These are phyloP conservation scores for Wickerhamomyces canadensis DNA, from an alignment of 805 yeast genomes.

Conservation along the genomic window DNA sequence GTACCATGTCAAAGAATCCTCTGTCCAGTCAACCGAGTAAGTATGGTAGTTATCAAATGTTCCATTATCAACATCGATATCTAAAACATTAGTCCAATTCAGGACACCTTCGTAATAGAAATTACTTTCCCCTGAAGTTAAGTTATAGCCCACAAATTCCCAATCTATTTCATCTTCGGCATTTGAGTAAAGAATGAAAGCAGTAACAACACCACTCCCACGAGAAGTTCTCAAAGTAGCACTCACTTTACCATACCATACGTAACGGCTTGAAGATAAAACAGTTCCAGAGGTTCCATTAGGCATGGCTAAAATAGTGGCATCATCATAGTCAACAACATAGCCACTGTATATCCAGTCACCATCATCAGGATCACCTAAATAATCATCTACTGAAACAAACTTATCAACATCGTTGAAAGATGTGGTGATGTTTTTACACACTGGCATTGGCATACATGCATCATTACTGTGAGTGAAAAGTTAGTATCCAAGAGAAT, in stretches of 20 bases:
- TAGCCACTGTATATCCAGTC: slow-evolving; percentile 69
- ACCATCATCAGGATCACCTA: slow-evolving; percentile 64
- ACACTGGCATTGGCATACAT: slow-evolving; percentile 84
- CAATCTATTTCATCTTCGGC: slow-evolving; percentile 88
- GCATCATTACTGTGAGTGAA: slow-evolving; percentile 33
- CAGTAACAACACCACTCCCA: slow-evolving; percentile 77
- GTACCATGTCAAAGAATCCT: slow-evolving; percentile 64
- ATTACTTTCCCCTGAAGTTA: slow-evolving; percentile 67
- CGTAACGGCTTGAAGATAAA: slow-evolving; percentile 66
- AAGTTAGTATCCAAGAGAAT: too few relatives aligned
- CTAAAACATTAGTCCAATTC: slow-evolving; percentile 56
- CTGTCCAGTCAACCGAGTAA: slow-evolving; percentile 78
- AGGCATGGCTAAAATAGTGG: slow-evolving; percentile 73
- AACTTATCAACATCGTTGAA: slow-evolving; percentile 33
- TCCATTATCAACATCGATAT: slow-evolving; percentile 34
- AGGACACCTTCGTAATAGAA: slow-evolving; percentile 71
- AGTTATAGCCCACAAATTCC: slow-evolving; percentile 77
- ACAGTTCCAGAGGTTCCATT: slow-evolving; percentile 71
- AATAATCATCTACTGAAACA: slow-evolving; percentile 21
- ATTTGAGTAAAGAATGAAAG: slow-evolving; percentile 75
- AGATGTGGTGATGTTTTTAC: slow-evolving; percentile 41
- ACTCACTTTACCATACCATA: slow-evolving; percentile 85
- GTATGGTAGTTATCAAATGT: slow-evolving; percentile 69
- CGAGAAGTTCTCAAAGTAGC: slow-evolving; percentile 70
- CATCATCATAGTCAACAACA: slow-evolving; percentile 47